Conservation (phyloP, 2,329 filamentous ascomycete species). For the Hypoxylon sp. region DNA sequence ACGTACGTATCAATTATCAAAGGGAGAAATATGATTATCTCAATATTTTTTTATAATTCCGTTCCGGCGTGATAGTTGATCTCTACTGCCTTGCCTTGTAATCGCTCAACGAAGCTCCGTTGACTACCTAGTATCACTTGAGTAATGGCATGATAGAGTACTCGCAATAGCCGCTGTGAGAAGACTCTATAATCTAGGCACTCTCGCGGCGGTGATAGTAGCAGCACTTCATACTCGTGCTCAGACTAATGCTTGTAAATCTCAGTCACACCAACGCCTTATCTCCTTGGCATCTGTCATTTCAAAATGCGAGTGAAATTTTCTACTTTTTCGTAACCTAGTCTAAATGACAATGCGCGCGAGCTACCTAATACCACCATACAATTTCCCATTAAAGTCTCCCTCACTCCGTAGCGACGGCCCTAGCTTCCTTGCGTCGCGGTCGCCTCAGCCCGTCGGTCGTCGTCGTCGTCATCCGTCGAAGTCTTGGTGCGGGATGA, state of each 20-base stretch:
- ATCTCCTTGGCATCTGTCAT: not conserved
- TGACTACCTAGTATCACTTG: not conserved
- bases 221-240: not conserved
- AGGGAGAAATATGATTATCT: not conserved
- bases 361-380: constrained; percentile 2
- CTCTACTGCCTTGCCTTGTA: not conserved
- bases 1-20: constrained; percentile 3
- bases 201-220: not conserved
- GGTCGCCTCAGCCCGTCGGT: constrained; percentile 25
- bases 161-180: not conserved
- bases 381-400: not conserved
- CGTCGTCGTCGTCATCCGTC: constrained; percentile 19
- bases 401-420: constrained; percentile 7
- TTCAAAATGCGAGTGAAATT: constrained; percentile 2
- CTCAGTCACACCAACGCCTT: not conserved
- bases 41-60: not conserved
- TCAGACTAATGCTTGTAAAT: not conserved
- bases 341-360: constrained; percentile 1
- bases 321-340: constrained; percentile 2
- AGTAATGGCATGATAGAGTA: not conserved
- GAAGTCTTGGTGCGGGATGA: constrained; percentile 26
- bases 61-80: not conserved
- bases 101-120: not conserved
- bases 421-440: constrained; percentile 22
- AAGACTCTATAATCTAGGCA: too few relatives aligned